Evolutionary conservation across 768 basidiomycete species (phyloP), one percentile per base, ranked within the genome.

Genomic region (Suillus decipiens): DNA sequence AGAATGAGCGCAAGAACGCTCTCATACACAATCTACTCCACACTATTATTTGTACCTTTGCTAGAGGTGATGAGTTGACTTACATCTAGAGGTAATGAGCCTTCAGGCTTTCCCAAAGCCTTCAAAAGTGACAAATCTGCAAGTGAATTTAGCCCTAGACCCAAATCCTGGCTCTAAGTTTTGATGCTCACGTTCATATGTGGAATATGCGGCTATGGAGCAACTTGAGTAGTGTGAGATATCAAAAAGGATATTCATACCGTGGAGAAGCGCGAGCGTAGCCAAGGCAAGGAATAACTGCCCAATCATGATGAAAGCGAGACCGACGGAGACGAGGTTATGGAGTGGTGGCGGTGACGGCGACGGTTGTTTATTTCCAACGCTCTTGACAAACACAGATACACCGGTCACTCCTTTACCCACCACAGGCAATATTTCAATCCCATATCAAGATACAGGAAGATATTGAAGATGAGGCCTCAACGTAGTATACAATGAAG

Each of bases 61-160:
- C 37, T 7, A 2, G 10, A 22, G 0, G 55, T 37, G 10, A 45
- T 62, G 36, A 28, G 28, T 33, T 14, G 65, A 70, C 80, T 66
- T 66, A 92, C 92, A 68, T 88, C 86, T 55, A 76, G 69, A 15
- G 92, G 92, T 14, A 93, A 75, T 15, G 81, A 74, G 14, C 84
- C 86, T 71, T 91, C 89, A 34, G 88, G 89, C 60, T 83, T 76
- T 63, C 88, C 90, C 47, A 92, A 80, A 17, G 89, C 89, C 69
- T 93, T 94, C 67, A 92, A 71, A 66, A 86, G 86, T 14, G 91
- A 90, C 57, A 92, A 75, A 72, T 94, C 92, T 94, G 63, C 24
- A 60, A 63, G 33, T 56, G 3, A 53, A 37, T 15, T 37, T 56
- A 59, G 51, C 14, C 63, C 28, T 62, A 48, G 53, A 60, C 61